phyloP scores from a whole-genome alignment of 129 eudicot species.

The Flaveria bidentis region DNA sequence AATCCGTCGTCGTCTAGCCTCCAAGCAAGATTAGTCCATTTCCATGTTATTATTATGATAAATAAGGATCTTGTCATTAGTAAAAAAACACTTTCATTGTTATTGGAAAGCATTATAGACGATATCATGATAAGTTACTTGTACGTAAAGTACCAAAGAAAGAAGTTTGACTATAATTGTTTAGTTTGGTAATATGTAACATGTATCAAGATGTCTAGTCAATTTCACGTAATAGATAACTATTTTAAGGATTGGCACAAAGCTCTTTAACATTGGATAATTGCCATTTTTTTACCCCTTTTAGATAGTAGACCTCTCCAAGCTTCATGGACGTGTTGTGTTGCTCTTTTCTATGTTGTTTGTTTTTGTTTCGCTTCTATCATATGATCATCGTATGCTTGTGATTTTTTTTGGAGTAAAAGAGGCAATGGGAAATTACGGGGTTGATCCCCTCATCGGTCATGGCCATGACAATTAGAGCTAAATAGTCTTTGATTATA shows the following conservation, averaged over 20 bases:
- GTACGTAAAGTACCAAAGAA: neutral
- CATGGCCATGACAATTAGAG: too few species aligned
- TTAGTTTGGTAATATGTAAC: neutral
- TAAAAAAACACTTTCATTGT: neutral
- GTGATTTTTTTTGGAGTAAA: too few species aligned
- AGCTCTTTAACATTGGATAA: too few species aligned
- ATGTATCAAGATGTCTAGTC: neutral
- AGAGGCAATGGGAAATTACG: too few species aligned
- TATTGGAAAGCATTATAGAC: neutral
- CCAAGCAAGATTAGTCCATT: conserved; percentile 26
- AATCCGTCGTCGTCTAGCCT: conserved; percentile 58
- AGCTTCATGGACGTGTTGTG: too few species aligned
- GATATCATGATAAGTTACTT: neutral
- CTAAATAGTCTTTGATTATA: too few species aligned
- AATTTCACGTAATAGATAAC: neutral
- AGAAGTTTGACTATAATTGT: neutral
- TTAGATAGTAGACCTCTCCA: too few species aligned
- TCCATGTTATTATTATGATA: neutral
- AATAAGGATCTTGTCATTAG: conserved; percentile 19
- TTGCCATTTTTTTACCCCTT: too few species aligned
- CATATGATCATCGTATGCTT: too few species aligned
- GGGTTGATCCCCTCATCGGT: too few species aligned
- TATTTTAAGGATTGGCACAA: neutral
- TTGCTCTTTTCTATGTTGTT: too few species aligned
- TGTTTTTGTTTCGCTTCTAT: too few species aligned